Evolutionary conservation across 2,329 filamentous ascomycete species (phyloP).

Genomic region (Apiospora saccharicola): DNA sequence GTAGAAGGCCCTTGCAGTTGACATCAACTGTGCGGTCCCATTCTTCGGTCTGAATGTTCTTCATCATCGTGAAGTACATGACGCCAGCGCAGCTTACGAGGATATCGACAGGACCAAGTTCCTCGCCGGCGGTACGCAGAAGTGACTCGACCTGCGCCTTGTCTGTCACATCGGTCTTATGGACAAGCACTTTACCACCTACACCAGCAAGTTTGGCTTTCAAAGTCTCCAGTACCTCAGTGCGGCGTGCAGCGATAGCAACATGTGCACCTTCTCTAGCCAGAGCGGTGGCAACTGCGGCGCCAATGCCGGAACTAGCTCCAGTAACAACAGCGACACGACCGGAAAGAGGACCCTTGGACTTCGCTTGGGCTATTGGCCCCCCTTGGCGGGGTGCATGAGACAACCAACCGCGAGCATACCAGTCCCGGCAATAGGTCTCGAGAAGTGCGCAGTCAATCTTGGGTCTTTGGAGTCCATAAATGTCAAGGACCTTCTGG

Average conservation of each 20-base stretch:
- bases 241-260: slow-evolving; percentile 74
- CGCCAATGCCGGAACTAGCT: slow-evolving; percentile 81
- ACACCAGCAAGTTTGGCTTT: slow-evolving; percentile 65
- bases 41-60: slow-evolving; percentile 74
- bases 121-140: slow-evolving; percentile 62
- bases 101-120: slow-evolving; percentile 78
- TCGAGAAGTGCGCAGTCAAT: slow-evolving; percentile 75
- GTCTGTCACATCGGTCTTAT: slow-evolving; percentile 76
- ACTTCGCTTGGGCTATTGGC: slow-evolving; percentile 29
- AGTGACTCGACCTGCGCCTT: slow-evolving; percentile 71
- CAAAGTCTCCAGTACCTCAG: slow-evolving; percentile 71
- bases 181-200: slow-evolving; percentile 71
- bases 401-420: slow-evolving; percentile 78
- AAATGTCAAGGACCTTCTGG: slow-evolving; percentile 60
- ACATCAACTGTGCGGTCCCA: slow-evolving; percentile 86
- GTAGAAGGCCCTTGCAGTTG: slow-evolving; percentile 83
- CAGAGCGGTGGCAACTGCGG: slow-evolving; percentile 74
- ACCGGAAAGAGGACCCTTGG: slow-evolving; percentile 67
- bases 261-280: slow-evolving; percentile 76
- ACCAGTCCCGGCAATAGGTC: slow-evolving; percentile 83
- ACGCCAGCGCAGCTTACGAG: slow-evolving; percentile 83
- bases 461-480: slow-evolving; percentile 68
- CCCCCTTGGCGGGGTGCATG: slow-evolving; percentile 59
- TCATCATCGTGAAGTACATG: slow-evolving; percentile 92
- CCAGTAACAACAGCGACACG: slow-evolving; percentile 80